Evolutionary conservation across 768 basidiomycete species (phyloP), one percentile per base, ranked within the genome.

Genomic region (Cyclocybe cylindracea): DNA sequence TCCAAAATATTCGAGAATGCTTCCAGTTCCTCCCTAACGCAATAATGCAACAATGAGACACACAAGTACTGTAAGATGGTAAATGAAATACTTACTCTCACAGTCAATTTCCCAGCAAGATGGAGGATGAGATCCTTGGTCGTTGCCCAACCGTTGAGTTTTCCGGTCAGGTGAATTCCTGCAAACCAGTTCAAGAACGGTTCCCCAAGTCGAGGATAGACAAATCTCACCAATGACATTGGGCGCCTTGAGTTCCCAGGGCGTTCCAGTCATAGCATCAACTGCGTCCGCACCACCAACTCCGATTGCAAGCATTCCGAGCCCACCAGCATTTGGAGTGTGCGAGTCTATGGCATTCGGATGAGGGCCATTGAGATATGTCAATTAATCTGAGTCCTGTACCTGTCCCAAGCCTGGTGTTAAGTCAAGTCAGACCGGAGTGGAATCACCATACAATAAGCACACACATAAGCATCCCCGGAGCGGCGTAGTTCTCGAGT

Each of bases 201-300:
- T 31, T 36, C 29, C 8, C 19, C 24, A 13, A 18, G 33, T 10
- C 44, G 14, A 49, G 9, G 29, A 2, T 7, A 34, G 19, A 10
- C 24, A 31, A 53, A 39, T 60, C 82, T 62, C 56, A 89, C 91
- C 91, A 44, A 89, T 78, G 29, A 97, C 78, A 55, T 86, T 78
- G 9, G 94, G 94, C 14, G 92, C 92, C 69, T 96, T 97, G 46
- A 98, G 74, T 69, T 98, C 96, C 97, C 97, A 99, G 39, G 96
- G 94, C 9, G 94, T 98, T 44, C 90, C 93, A 2, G 95, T 98
- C 85, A 99, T 89, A 7, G 94, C 96, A 69, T 99, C 97, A 14
- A 98, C 95, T 18, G 94, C 94, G 64, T 99, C 97, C 33, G 96
- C 97, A 49, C 97, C 97, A 54, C 97, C 97, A n/a, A 99, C 96